Conservation (phyloP, 306 rosid genomes). For the Cucurbita ficifolia region DNA sequence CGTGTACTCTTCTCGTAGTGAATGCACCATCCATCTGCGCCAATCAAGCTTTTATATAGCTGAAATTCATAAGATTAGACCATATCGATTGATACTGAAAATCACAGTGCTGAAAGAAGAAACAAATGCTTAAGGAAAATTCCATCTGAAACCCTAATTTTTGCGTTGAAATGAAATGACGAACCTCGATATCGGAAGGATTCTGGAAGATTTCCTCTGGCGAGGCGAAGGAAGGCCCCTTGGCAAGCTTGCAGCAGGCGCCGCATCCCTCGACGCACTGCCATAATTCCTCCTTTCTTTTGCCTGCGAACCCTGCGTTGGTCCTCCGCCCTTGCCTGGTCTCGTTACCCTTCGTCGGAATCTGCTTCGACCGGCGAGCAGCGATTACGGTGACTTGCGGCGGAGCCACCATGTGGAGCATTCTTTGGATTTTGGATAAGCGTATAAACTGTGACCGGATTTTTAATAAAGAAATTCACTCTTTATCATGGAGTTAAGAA, state of each 20-base stretch:
- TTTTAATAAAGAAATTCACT: no score
- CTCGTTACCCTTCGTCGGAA: conserved; percentile 4
- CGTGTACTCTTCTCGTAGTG: conserved; percentile 60
- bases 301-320: conserved; percentile 22
- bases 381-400: conserved; percentile 4
- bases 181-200: conserved; percentile 48
- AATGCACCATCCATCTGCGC: conserved; percentile 84
- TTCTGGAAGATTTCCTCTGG: conserved; percentile 64
- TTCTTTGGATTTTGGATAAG: neutral
- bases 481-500: no score
- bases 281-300: conserved; percentile 41
- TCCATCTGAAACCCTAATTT: neutral
- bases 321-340: conserved; percentile 14
- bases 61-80: conserved; percentile 19
- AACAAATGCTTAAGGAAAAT: neutral
- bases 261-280: conserved; percentile 81
- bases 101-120: neutral
- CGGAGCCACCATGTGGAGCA: neutral
- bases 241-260: conserved; percentile 75
- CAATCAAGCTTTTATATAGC: conserved; percentile 71
- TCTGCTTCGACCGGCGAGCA: conserved; percentile 14
- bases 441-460: neutral
- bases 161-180: neutral
- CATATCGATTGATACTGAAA: neutral
- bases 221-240: conserved; percentile 60